These are phyloP conservation scores for Hypoxylon fuscum DNA, from an alignment of 495 filamentous ascomycete species.

Conservation along the genomic window DNA sequence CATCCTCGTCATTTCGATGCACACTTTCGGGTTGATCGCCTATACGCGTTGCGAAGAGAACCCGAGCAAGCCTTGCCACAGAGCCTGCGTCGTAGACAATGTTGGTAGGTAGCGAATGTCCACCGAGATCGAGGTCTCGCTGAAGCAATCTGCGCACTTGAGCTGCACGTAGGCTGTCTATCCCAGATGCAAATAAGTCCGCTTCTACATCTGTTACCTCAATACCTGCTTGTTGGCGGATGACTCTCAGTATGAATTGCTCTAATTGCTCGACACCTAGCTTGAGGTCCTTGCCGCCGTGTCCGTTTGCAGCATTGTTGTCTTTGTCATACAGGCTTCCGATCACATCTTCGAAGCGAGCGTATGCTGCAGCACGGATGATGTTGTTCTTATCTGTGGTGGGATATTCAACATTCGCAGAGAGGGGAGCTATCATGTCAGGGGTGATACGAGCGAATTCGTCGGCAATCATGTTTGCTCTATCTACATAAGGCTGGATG, in stretches of 20 bases:
- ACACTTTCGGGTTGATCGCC: constrained; percentile 15
- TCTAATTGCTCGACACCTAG: constrained; percentile 53
- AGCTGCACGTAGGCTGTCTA: constrained; percentile 71
- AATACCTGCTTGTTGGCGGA: constrained; percentile 52
- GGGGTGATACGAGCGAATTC: constrained; percentile 63
- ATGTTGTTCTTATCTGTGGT: constrained; percentile 66
- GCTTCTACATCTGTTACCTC: constrained; percentile 49
- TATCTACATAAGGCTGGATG: constrained; percentile 59
- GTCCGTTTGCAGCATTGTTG: constrained; percentile 31
- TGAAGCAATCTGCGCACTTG: constrained; percentile 63
- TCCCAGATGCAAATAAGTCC: constrained; percentile 64
- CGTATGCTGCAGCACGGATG: constrained; percentile 64
- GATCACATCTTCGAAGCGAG: constrained; percentile 57
- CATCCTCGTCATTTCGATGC: constrained; percentile 31
- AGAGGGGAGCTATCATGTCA: constrained; percentile 61
- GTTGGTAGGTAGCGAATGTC: constrained; percentile 51
- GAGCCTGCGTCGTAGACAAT: constrained; percentile 63
- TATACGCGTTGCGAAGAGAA: constrained; percentile 55
- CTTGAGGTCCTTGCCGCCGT: constrained; percentile 38
- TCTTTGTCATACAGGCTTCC: constrained; percentile 56
- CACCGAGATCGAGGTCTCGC: constrained; percentile 53
- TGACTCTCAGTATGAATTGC: constrained; percentile 53
- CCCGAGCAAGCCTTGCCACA: constrained; percentile 54
- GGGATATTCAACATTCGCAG: constrained; percentile 54
- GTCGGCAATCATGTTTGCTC: constrained; percentile 59